Percentiles rank a stretch among this genome's conserved stretches.
Conservation (phyloP, 176 grass and related monocot genomes). For the Hordeum marinum region DNA sequence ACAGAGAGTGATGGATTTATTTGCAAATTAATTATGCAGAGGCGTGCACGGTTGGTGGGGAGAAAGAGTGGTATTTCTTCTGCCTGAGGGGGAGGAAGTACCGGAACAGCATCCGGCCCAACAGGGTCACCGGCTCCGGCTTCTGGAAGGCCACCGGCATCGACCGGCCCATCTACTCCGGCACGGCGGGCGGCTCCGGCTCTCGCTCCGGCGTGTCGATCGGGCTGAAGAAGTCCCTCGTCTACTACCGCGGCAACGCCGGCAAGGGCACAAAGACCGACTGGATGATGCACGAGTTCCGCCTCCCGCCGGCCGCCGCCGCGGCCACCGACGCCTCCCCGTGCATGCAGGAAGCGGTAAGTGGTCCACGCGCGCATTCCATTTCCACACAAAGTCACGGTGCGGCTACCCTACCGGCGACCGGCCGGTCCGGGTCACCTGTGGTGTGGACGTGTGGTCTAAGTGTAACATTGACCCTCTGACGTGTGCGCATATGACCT, state of each 20-base stretch:
- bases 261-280: conserved; percentile 90
- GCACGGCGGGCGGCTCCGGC: neutral
- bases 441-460: neutral
- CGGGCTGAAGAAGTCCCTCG: conserved; percentile 88
- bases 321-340: conserved; percentile 17
- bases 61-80: conserved; percentile 98
- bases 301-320: conserved; percentile 43
- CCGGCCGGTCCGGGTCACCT: neutral
- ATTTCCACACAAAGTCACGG: neutral
- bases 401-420: neutral
- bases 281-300: conserved; percentile 99
- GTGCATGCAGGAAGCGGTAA: conserved; percentile 75
- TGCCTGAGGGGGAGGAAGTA: conserved; percentile 94
- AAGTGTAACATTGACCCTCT: neutral
- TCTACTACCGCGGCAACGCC: conserved; percentile 84
- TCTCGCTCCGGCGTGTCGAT: conserved; percentile 37
- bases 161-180: conserved; percentile 75
- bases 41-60: conserved; percentile 51
- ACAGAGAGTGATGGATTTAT: neutral
- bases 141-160: conserved; percentile 99
- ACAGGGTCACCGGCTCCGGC: conserved; percentile 81
- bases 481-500: neutral
- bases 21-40: conserved; percentile 14
- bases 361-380: neutral
- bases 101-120: conserved; percentile 95